phyloP scores from a whole-genome alignment of 176 grass and related monocot species.

The Pontederia crassipes region DNA sequence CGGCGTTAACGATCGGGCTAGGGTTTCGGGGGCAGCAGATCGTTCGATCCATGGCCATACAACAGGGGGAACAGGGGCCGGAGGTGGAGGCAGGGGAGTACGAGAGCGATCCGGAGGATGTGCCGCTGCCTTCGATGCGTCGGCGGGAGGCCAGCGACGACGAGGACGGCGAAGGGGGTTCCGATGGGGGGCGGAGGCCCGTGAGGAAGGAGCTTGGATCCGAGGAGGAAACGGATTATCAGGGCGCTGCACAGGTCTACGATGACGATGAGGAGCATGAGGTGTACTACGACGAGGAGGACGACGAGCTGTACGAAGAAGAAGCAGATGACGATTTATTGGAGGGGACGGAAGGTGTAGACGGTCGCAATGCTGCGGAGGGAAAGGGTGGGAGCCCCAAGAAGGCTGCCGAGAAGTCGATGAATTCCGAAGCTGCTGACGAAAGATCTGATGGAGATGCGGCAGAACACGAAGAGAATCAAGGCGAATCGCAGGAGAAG shows the following conservation, averaged over 20 bases:
- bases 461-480: neutral
- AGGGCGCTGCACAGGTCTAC: constrained; percentile 19
- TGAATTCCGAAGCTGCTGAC: neutral
- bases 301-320: constrained; percentile 21
- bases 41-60: neutral
- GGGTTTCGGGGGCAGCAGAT: neutral
- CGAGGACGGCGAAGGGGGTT: constrained; percentile 14
- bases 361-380: neutral
- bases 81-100: constrained; percentile 1
- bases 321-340: constrained; percentile 10
- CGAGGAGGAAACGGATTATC: constrained; percentile 11
- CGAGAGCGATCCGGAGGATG: constrained; percentile 27
- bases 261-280: constrained; percentile 33
- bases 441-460: neutral
- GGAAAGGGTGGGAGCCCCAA: constrained; percentile 5
- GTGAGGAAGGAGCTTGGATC: neutral
- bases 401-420: neutral
- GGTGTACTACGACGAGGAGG: constrained; percentile 31
- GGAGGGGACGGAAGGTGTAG: constrained; percentile 8
- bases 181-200: neutral
- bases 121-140: constrained; percentile 11
- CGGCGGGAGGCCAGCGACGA: constrained; percentile 25
- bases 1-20: neutral
- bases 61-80: neutral
- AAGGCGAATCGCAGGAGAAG: constrained; percentile 6